These are phyloP conservation scores for Skeletonema marinoi DNA, from an alignment of 108 stramenopile species.

Conservation along the genomic window DNA sequence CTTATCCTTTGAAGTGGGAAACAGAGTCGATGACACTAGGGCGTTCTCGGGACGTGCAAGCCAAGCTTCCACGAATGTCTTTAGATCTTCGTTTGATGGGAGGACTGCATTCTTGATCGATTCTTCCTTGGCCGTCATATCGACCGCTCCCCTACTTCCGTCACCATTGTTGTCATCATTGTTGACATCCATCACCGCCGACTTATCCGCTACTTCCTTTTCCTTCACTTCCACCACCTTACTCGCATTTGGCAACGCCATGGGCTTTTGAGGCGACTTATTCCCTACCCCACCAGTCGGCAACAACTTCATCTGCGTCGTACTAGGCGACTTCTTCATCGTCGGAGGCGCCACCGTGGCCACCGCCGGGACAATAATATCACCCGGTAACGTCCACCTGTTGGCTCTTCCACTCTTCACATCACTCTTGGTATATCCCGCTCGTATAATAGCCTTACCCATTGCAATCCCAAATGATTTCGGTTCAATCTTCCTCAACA, in stretches of 20 bases:
- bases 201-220: background rate
- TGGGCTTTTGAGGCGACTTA: background rate
- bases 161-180: background rate
- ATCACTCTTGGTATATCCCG: slow-evolving; percentile 23
- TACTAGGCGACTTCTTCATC: background rate
- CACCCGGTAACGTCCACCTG: slow-evolving; percentile 13
- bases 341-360: background rate
- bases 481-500: slow-evolving; percentile 15
- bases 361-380: background rate
- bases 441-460: slow-evolving; percentile 17
- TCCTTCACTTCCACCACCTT: background rate
- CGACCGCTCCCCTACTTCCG: background rate
- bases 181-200: background rate
- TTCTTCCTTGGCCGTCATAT: background rate
- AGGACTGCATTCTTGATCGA: background rate
- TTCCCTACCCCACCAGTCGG: background rate
- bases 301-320: background rate
- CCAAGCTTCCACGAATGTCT: background rate
- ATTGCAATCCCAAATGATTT: slow-evolving; percentile 32
- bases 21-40: background rate
- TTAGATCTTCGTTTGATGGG: background rate
- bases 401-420: slow-evolving; percentile 14
- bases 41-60: background rate
- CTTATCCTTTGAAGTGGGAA: background rate
- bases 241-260: background rate